phyloP scores from a whole-genome alignment of 129 eudicot species.

The Arctium minus region DNA sequence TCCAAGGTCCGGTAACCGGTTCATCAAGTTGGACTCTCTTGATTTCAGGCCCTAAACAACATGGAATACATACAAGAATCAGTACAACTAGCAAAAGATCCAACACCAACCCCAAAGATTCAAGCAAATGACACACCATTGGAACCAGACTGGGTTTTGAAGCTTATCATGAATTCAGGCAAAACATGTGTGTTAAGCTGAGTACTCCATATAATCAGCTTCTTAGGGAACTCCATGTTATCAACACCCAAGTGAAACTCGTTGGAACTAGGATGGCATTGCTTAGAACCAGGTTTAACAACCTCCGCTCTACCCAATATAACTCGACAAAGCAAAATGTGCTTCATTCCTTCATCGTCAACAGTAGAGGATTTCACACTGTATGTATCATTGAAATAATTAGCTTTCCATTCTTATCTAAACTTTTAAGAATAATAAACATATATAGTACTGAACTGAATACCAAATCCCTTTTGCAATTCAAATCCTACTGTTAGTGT shows the following conservation, averaged over 20 bases:
- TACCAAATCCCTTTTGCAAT: background rate
- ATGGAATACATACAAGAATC: background rate
- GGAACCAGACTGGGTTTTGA: slow-evolving; percentile 22
- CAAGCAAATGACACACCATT: slow-evolving; percentile 14
- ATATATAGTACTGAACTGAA: background rate
- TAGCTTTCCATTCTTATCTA: background rate
- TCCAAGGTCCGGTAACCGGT: slow-evolving; percentile 46
- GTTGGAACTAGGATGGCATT: slow-evolving; percentile 44
- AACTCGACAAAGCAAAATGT: slow-evolving; percentile 62
- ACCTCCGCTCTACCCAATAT: slow-evolving; percentile 42
- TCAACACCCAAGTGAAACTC: slow-evolving; percentile 51
- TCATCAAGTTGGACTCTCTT: background rate
- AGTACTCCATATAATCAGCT: slow-evolving; percentile 44
- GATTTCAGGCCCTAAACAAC: background rate
- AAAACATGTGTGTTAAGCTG: slow-evolving; percentile 52
- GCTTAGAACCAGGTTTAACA: slow-evolving; percentile 42
- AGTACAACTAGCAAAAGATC: background rate
- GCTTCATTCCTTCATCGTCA: slow-evolving; percentile 51
- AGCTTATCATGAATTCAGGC: slow-evolving; percentile 48
- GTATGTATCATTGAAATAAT: background rate
- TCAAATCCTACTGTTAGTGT: background rate
- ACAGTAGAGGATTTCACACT: slow-evolving; percentile 31
- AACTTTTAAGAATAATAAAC: background rate
- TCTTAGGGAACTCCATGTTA: slow-evolving; percentile 29
- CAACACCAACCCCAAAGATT: background rate